Base-by-base conservation (phyloP, 2,329 filamentous ascomycete species). In the Cercospora zeina region DNA sequence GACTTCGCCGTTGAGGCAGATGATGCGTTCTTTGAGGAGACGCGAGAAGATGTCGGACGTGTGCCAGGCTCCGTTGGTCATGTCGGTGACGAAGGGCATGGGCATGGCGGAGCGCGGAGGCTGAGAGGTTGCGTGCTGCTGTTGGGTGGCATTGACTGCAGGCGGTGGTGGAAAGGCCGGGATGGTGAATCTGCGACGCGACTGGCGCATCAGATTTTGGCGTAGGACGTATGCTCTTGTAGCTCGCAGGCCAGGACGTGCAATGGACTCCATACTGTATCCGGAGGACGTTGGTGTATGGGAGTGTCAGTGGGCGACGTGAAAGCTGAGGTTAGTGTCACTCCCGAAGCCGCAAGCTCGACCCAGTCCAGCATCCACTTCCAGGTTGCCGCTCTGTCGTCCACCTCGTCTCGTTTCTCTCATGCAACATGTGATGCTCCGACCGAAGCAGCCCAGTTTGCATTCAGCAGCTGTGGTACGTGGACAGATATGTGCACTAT, bases 1-100 rank as follows among this genome's bases (percentile, higher is more conserved):
- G 62, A 97, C 92, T 73, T 90, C 83, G 72, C 93, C 93, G 72
- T 96, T 97, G 36, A 97, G 84, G 74, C 90, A 96, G 72, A 99
- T 84, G 72, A 97, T 97, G 66, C 93, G 90, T 82, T 97, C 93
- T 71, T 80, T 78, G n/a, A 81, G 75, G 10, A 80, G 76, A 54
- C 79, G 77, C 30, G 76, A 80, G 74, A 76, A 80, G 62, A 77
- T 81, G 66, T 79, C 80, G 54, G 77, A 80, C 57, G 80, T 82
- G 72, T 81, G 80, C 77, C 77, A 82, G 66, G 79, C 79, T 67
- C 80, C 80, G 70, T 78, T 81, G 58, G 68, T 37, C 53, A 54
- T 66, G 70, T 79, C 69, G 37, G 80, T 82, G 54, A 82, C 79
- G 63, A 77, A 82, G 27, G 80, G 80, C 68, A 80, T 80, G 14